A percentile compares a stretch with the other conserved stretches of the same genome.
Evolutionary conservation across 257 asterid genomes (phyloP).

Genomic region (Fraxinus americana): DNA sequence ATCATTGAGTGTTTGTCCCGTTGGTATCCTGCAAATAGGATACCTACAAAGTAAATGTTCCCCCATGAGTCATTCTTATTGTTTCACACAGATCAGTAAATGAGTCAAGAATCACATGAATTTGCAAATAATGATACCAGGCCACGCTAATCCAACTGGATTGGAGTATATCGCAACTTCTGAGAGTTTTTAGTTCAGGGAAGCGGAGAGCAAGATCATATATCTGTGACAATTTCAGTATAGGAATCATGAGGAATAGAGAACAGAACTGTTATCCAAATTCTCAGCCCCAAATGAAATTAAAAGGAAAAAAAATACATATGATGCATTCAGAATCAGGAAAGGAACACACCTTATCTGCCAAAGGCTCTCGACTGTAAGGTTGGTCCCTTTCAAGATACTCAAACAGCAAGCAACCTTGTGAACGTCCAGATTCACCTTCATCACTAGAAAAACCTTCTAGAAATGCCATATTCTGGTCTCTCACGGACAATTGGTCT

Average conservation of each 20-base stretch:
- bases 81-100: slow-evolving; percentile 2
- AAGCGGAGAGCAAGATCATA: slow-evolving; percentile 61
- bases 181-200: slow-evolving; percentile 74
- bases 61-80: slow-evolving; percentile 11
- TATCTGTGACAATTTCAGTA: slow-evolving; percentile 49
- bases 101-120: neutral
- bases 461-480: slow-evolving; percentile 53
- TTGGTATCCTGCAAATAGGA: slow-evolving; percentile 95
- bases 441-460: slow-evolving; percentile 94
- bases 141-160: slow-evolving; percentile 98
- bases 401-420: slow-evolving; percentile 73
- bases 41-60: slow-evolving; percentile 56
- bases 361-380: slow-evolving; percentile 79
- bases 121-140: slow-evolving; percentile 50
- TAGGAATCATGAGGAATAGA: neutral
- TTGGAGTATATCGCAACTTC: slow-evolving; percentile 81
- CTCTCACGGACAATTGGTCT: slow-evolving; percentile 40
- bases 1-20: slow-evolving; percentile 86
- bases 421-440: slow-evolving; percentile 78
- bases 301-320: neutral
- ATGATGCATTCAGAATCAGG: neutral
- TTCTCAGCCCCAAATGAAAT: slow-evolving; percentile 3
- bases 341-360: slow-evolving; percentile 48
- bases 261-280: slow-evolving; percentile 4
- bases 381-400: slow-evolving; percentile 79